Evolutionary conservation across 2,329 filamentous ascomycete genomes (phyloP), one percentile per base, ranked within the genome.

Genomic region (Stagonosporopsis tanaceti): DNA sequence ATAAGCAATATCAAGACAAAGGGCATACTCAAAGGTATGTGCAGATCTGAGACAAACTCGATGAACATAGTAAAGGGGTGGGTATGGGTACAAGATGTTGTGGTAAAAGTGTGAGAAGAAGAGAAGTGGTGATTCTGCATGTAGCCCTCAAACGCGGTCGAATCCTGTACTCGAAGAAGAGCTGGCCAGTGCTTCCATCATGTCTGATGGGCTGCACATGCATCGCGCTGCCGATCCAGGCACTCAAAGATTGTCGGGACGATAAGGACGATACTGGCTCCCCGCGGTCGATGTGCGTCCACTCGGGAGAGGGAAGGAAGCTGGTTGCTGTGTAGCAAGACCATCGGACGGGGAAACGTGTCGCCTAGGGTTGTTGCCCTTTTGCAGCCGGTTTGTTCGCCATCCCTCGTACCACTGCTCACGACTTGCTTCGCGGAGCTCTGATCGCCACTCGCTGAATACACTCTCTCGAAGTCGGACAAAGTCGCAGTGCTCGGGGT

Each of bases 371-470:
- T 57, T 57, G 24, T 57, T 58, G 25, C 67, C 66, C 35, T 68
- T 71, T 50, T 76, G 65, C 58, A 85, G 70, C 32, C 81, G 76
- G 41, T 74, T 78, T 9, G 86, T 97, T 78, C 95, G 88, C 95
- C 94, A 98, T 68, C 91, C 89, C 77, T 98, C 94, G 69, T 98
- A 98, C 92, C 93, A 97, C 68, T 93, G 86, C 72, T 96, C 93
- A 53, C 92, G 87, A 76, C 92, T 96, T 50, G 92, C 90, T 76
- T 97, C 92, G 59, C 94, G 89, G 59, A 99, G 82, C 74, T 99
- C 95, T 40, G 85, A 85, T 47, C 94, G 89, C 95, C 95, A 99
- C 72, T 98, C 94, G 64, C 83, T 88, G 76, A 99, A 99, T 30
- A 99, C 91, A 7, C 90, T 89, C 58, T 98, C 93, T 79, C 95